phyloP scores from a whole-genome alignment of 176 grass and related monocot genomes.

The Phragmites australis region DNA sequence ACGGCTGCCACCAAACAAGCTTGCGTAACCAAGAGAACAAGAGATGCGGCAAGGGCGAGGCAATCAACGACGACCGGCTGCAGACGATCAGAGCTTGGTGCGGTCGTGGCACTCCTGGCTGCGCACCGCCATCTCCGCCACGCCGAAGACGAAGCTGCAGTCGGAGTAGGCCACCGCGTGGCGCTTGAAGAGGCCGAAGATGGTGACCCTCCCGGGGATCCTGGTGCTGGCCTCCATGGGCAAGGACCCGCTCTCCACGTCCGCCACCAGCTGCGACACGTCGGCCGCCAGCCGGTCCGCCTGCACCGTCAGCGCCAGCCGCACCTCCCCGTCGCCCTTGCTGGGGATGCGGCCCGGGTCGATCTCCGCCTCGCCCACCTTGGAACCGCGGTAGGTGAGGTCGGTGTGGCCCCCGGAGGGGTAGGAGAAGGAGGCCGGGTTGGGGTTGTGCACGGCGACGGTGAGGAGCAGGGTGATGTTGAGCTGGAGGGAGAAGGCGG shows the following conservation, averaged over 20 bases:
- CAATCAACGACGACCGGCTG: too few species aligned
- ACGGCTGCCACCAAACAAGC: too few species aligned
- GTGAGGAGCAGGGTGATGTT: constrained; percentile 60
- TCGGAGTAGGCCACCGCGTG: constrained; percentile 53
- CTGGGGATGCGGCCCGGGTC: constrained; percentile 49
- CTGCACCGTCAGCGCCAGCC: constrained; percentile 50
- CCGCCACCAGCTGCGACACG: not conserved
- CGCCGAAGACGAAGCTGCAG: constrained; percentile 17
- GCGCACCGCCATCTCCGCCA: not conserved
- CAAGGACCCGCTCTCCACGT: constrained; percentile 45
- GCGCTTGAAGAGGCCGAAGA: constrained; percentile 68
- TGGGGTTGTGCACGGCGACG: constrained; percentile 55
- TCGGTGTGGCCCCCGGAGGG: constrained; percentile 26
- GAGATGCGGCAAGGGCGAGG: too few species aligned
- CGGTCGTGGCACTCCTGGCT: not conserved
- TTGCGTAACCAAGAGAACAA: not conserved
- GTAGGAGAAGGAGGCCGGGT: constrained; percentile 59
- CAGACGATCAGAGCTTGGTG: not conserved
- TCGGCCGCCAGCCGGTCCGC: constrained; percentile 37
- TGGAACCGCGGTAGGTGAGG: constrained; percentile 47
- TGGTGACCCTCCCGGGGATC: constrained; percentile 54
- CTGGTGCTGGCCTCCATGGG: constrained; percentile 42
- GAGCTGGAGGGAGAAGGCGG: constrained; percentile 18
- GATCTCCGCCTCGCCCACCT: constrained; percentile 57
- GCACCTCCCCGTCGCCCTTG: constrained; percentile 41